Conservation (phyloP, 2,329 filamentous ascomycete species). For the Cercospora brassicicola region DNA sequence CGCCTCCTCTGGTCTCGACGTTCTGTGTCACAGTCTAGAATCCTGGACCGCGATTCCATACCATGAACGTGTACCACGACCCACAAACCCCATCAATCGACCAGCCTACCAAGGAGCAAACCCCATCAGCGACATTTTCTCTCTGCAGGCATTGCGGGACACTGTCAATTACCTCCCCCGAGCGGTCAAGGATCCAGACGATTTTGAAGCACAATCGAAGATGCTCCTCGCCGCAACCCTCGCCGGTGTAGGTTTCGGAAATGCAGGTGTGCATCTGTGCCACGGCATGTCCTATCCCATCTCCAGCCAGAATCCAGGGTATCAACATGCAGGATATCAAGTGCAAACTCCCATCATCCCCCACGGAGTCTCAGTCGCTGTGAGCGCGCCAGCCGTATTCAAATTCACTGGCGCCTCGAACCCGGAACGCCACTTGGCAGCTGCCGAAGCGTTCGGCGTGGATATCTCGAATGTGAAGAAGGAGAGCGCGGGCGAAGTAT, state of each 20-base stretch:
- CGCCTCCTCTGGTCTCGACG: constrained; percentile 86
- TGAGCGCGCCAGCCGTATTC: constrained; percentile 91
- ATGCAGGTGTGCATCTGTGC: constrained; percentile 89
- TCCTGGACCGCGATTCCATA: constrained; percentile 98
- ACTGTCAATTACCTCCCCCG: constrained; percentile 92
- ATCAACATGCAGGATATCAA: constrained; percentile 84
- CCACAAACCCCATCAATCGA: constrained; percentile 82
- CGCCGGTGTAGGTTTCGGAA: constrained; percentile 94
- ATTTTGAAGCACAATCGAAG: constrained; percentile 86
- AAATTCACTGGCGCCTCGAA: constrained; percentile 88
- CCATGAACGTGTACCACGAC: constrained; percentile 78
- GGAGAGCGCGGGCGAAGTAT: constrained; percentile 84
- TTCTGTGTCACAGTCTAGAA: constrained; percentile 91
- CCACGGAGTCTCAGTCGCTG: constrained; percentile 91
- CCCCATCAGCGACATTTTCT: constrained; percentile 97
- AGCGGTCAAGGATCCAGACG: constrained; percentile 82
- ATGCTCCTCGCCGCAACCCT: constrained; percentile 95
- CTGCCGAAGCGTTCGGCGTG: constrained; percentile 86
- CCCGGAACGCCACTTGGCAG: constrained; percentile 84
- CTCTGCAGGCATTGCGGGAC: constrained; percentile 74
- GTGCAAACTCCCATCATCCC: constrained; percentile 79
- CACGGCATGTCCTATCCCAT: constrained; percentile 98
- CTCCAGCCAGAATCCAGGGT: constrained; percentile 88
- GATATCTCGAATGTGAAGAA: constrained; percentile 84
- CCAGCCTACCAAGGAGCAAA: constrained; percentile 97